Conservation (phyloP, 2,329 filamentous ascomycete species). For the Lecanosticta acicola region DNA sequence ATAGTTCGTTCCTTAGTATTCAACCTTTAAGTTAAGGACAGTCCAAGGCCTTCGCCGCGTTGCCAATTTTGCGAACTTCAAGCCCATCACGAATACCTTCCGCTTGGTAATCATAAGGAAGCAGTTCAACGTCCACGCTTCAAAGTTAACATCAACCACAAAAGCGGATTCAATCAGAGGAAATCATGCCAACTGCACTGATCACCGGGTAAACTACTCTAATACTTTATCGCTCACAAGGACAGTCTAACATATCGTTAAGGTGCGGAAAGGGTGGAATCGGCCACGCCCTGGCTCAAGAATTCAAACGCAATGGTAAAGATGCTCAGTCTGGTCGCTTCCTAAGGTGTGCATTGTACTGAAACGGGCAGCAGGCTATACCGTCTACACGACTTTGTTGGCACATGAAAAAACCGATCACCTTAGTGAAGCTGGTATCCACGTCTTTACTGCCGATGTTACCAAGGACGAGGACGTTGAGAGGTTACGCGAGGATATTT, state of each 20-base stretch:
- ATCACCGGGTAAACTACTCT: not conserved
- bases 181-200: not conserved
- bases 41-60: not conserved
- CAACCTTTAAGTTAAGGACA: not conserved
- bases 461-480: not conserved
- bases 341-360: too few species aligned
- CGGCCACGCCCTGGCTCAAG: not conserved
- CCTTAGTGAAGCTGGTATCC: not conserved
- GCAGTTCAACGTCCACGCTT: too few species aligned
- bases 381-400: not conserved
- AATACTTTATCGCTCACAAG: not conserved
- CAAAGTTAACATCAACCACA: too few species aligned
- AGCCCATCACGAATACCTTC: not conserved
- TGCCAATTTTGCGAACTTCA: not conserved
- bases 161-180: too few species aligned
- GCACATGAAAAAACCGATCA: not conserved
- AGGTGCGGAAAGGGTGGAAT: not conserved
- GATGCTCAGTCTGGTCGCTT: not conserved
- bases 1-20: not conserved
- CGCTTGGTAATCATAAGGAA: not conserved
- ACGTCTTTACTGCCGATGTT: constrained; percentile 1
- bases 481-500: not conserved
- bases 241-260: not conserved
- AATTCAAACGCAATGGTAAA: not conserved
- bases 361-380: not conserved